phyloP scores from a whole-genome alignment of 2,329 filamentous ascomycete species.

The Chaetomiaceae sp. region DNA sequence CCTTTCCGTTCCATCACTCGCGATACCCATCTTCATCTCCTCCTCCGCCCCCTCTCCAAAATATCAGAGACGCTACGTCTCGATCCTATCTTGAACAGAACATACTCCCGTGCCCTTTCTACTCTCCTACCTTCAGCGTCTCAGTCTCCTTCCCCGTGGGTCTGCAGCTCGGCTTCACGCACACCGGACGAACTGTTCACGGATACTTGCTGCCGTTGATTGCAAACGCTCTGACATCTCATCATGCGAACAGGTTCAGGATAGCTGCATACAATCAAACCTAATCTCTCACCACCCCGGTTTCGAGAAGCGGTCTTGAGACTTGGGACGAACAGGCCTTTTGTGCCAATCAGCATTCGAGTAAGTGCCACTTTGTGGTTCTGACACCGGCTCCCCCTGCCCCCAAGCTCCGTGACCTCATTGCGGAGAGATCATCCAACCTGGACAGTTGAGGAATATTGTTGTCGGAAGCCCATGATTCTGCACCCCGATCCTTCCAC shows the following conservation, averaged over 20 bases:
- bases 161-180: conserved; percentile 15
- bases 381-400: background rate
- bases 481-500: background rate
- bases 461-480: background rate
- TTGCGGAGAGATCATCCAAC: background rate
- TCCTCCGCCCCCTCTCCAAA: background rate
- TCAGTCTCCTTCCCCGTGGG: conserved; percentile 7
- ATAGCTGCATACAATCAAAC: conserved; percentile 41
- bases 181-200: conserved; percentile 31
- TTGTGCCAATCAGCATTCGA: conserved; percentile 18
- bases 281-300: conserved; percentile 30
- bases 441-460: background rate
- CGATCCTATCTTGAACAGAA: conserved; percentile 25
- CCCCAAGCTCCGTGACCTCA: background rate
- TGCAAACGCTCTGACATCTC: conserved; percentile 34
- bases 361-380: conserved; percentile 16
- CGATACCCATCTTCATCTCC: conserved; percentile 8
- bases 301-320: conserved; percentile 19
- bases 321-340: conserved; percentile 9
- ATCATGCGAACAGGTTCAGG: conserved; percentile 45
- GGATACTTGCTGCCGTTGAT: conserved; percentile 37
- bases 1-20: conserved; percentile 14
- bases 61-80: conserved; percentile 21
- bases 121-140: conserved; percentile 7
- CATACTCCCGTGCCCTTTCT: conserved; percentile 4